These are phyloP conservation scores for Saccharomyces hybrid DNA, from an alignment of 1,139 yeast genomes.

Conservation along the genomic window DNA sequence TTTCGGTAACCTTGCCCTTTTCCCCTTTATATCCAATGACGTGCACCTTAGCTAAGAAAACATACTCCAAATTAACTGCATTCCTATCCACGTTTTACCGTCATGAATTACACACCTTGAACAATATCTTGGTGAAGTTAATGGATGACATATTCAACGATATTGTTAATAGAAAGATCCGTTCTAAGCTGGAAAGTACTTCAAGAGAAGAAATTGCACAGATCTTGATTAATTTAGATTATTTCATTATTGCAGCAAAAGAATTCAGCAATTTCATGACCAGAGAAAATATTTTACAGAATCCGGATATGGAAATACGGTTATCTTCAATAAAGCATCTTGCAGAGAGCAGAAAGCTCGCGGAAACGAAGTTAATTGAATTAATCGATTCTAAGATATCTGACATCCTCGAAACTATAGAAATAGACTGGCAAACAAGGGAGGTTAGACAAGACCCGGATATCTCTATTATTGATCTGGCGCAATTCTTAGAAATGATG, in stretches of 20 bases:
- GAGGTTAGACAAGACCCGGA: constrained; percentile 55
- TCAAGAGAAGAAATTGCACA: constrained; percentile 90
- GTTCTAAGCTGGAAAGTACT: constrained; percentile 57
- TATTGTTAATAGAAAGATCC: constrained; percentile 61
- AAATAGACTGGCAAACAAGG: constrained; percentile 70
- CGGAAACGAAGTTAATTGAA: constrained; percentile 75
- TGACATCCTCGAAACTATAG: constrained; percentile 76
- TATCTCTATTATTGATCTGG: constrained; percentile 71
- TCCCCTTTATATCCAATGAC: constrained; percentile 82
- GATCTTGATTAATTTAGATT: constrained; percentile 78
- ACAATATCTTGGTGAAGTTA: constrained; percentile 48
- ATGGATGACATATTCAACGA: constrained; percentile 65
- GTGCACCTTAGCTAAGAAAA: constrained; percentile 64
- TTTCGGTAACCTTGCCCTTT: constrained; percentile 80
- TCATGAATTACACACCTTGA: constrained; percentile 46
- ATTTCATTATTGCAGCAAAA: constrained; percentile 53
- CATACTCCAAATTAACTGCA: constrained; percentile 51
- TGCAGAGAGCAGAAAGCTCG: constrained; percentile 55
- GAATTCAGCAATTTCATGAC: constrained; percentile 39
- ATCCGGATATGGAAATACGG: constrained; percentile 50
- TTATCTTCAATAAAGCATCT: constrained; percentile 52
- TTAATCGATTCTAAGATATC: constrained; percentile 73
- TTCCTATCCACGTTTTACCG: constrained; percentile 55
- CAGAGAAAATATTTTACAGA: constrained; percentile 36
- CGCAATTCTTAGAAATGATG: constrained; percentile 78